These are phyloP conservation scores for Aureobasidium subglaciale DNA, from an alignment of 2,329 filamentous ascomycete species.

Conservation along the genomic window DNA sequence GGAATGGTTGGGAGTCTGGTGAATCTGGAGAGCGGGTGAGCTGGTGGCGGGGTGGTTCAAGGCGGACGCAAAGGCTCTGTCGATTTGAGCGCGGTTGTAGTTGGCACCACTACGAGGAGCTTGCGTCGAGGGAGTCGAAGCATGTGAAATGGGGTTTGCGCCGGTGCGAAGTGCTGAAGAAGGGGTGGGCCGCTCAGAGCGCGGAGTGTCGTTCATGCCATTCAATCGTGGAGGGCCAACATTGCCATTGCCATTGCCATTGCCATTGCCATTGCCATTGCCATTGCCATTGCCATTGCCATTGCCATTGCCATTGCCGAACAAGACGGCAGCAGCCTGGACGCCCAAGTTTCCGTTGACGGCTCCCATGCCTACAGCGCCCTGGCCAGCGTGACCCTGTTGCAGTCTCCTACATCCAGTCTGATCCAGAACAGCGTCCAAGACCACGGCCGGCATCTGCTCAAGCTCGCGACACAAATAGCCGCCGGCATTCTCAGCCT, in stretches of 20 bases:
- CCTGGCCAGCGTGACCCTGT: neutral
- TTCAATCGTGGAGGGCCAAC: neutral
- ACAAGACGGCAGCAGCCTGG: neutral
- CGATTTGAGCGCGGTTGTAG: neutral
- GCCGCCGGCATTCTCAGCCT: neutral
- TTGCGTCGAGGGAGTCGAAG: neutral
- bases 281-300: neutral
- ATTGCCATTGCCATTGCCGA: neutral
- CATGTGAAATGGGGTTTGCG: neutral
- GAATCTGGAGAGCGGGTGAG: neutral
- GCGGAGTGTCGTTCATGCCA: conserved; percentile 2
- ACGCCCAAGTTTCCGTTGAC: neutral
- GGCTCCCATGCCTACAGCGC: neutral
- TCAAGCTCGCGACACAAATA: conserved; percentile 1
- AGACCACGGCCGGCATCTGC: neutral
- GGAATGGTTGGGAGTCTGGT: neutral
- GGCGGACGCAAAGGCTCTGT: neutral
- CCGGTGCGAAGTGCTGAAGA: neutral
- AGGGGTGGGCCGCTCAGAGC: neutral
- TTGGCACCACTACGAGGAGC: neutral
- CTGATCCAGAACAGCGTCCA: conserved; percentile 4
- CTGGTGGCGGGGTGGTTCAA: neutral
- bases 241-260: neutral
- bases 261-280: neutral
- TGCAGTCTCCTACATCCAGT: neutral